Evolutionary conservation across 768 basidiomycete genomes (phyloP).

Genomic region (Dioszegia crocea): DNA sequence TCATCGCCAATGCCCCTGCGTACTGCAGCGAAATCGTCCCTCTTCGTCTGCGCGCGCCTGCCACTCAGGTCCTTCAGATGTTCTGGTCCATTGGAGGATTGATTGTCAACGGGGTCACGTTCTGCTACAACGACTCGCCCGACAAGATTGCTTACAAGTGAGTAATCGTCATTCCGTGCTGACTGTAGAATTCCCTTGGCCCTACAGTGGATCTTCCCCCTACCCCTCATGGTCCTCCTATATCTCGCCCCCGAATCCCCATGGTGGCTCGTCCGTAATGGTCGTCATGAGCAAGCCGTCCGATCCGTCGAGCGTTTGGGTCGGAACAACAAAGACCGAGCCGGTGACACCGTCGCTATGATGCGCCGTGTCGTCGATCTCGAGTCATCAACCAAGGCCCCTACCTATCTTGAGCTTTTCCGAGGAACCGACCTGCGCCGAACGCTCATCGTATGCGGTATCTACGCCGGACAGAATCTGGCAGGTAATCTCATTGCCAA

Average conservation of each 20-base stretch:
- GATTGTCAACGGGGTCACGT: slow-evolving; percentile 13
- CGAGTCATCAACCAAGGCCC: slow-evolving; percentile 35
- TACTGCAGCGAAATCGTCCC: slow-evolving; percentile 42
- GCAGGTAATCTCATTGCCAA: slow-evolving; percentile 28
- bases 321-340: slow-evolving; percentile 23
- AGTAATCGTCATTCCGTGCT: slow-evolving; percentile 8
- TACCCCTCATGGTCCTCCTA: slow-evolving; percentile 21
- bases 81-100: slow-evolving; percentile 41
- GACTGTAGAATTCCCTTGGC: slow-evolving; percentile 30
- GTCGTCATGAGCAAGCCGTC: slow-evolving; percentile 29
- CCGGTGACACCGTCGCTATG: slow-evolving; percentile 45
- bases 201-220: slow-evolving; percentile 31
- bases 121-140: slow-evolving; percentile 30
- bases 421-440: slow-evolving; percentile 34
- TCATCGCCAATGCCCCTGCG: slow-evolving; percentile 26
- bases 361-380: slow-evolving; percentile 48
- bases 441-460: slow-evolving; percentile 21
- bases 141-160: slow-evolving; percentile 17
- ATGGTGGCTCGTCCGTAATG: slow-evolving; percentile 40
- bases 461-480: slow-evolving; percentile 17
- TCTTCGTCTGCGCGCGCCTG: slow-evolving; percentile 29
- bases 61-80: slow-evolving; percentile 38
- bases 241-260: slow-evolving; percentile 33
- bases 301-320: slow-evolving; percentile 11
- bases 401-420: slow-evolving; percentile 49